A percentile compares a stretch with the other conserved stretches of the same genome.
These are phyloP conservation scores for Casuarina cunninghamiana DNA, from an alignment of 306 rosid species.

Conservation along the genomic window DNA sequence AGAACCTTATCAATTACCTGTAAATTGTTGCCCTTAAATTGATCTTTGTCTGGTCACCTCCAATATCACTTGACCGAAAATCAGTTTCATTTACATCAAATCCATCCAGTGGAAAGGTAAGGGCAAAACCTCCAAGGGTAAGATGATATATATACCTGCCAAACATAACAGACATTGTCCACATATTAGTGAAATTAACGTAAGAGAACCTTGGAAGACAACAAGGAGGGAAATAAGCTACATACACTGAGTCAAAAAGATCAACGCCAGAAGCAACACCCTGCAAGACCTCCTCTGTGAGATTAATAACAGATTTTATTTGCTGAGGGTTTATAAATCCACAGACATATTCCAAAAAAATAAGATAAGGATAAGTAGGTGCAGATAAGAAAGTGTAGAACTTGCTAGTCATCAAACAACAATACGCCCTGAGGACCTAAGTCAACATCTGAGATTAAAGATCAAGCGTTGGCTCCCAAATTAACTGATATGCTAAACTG, in stretches of 20 bases:
- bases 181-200: conserved; percentile 14
- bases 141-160: conserved; percentile 72
- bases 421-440: not conserved
- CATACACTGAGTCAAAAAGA: conserved; percentile 86
- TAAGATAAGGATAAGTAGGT: not conserved
- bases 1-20: conserved; percentile 42
- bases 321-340: conserved; percentile 9
- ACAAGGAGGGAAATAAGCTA: conserved; percentile 27
- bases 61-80: conserved; percentile 35
- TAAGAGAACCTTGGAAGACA: conserved; percentile 9
- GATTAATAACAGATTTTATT: conserved; percentile 31
- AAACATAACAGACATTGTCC: conserved; percentile 21
- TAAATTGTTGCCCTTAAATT: conserved; percentile 77
- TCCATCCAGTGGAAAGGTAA: conserved; percentile 63
- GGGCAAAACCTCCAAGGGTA: conserved; percentile 83
- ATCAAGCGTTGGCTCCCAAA: not conserved
- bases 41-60: conserved; percentile 66
- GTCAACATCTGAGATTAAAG: not conserved
- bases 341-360: conserved; percentile 19
- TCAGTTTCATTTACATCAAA: conserved; percentile 35
- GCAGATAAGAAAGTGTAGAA: not conserved
- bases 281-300: conserved; percentile 94
- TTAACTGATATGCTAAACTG: not conserved
- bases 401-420: not conserved
- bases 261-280: conserved; percentile 86